Evolutionary conservation across 495 filamentous ascomycete species (phyloP).

Genomic region (Aspergillus sclerotioniger): DNA sequence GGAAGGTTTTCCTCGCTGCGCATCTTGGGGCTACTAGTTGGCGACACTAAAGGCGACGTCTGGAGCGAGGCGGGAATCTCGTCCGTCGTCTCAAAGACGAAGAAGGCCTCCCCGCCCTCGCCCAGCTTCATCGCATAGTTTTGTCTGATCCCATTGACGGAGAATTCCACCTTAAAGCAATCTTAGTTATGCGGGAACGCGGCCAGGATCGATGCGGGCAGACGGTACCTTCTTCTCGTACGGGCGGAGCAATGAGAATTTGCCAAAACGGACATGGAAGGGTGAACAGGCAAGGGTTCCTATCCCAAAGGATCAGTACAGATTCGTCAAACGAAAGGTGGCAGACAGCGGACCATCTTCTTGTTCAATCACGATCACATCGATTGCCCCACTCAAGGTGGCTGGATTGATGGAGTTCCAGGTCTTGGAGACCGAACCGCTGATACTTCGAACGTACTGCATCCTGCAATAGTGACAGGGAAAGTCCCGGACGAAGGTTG

Average conservation of each 20-base stretch:
- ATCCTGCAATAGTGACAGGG: slow-evolving; percentile 49
- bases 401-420: slow-evolving; percentile 99
- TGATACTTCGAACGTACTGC: slow-evolving; percentile 97
- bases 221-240: slow-evolving; percentile 86
- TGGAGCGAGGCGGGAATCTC: slow-evolving; percentile 85
- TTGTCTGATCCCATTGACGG: slow-evolving; percentile 87
- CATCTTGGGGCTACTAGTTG: slow-evolving; percentile 71
- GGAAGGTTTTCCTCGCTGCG: slow-evolving; percentile 53
- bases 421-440: slow-evolving; percentile 93
- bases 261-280: slow-evolving; percentile 98
- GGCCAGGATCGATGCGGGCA: background rate
- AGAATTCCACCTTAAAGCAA: slow-evolving; percentile 76
- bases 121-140: slow-evolving; percentile 98
- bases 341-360: slow-evolving; percentile 67
- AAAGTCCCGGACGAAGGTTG: slow-evolving; percentile 18
- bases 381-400: slow-evolving; percentile 94
- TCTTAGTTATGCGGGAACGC: slow-evolving; percentile 18
- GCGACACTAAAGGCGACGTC: slow-evolving; percentile 90
- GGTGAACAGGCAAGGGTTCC: slow-evolving; percentile 84
- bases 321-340: background rate
- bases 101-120: slow-evolving; percentile 96
- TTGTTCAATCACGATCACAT: slow-evolving; percentile 98
- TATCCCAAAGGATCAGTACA: slow-evolving; percentile 23
- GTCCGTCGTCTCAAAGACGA: slow-evolving; percentile 92
- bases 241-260: slow-evolving; percentile 92